Base-by-base conservation (phyloP, 345 rosid genomes). In the Toxicodendron radicans region DNA sequence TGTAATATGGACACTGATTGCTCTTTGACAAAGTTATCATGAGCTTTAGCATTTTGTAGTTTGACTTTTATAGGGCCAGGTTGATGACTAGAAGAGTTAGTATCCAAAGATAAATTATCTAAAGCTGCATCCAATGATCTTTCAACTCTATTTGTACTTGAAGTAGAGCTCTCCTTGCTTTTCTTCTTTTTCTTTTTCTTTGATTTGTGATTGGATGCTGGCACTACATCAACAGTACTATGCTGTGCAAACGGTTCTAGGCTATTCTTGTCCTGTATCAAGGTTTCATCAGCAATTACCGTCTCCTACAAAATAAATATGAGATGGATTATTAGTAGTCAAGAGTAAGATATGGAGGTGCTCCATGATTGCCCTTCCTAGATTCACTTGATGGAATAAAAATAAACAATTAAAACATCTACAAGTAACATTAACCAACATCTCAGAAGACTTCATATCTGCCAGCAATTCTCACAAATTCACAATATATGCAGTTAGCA, bases 121-220 rank as follows among this genome's bases (percentile, higher is more conserved):
- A 94, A 75, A 53, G 60, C 78, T 51, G 72, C 85, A 69, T 90
- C 98, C 70, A 86, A 69, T 2, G 66, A 64, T 43, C 52, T 70
- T 24, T 84, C 86, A 71, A 49, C 53, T 70, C 85, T 84, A 49
- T 71, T 69, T 5, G 78, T 48, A 75, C 43, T 78, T 57, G 83
- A 60, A 75, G 83, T 10, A 48, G 76, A 70, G 66, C 65, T 83
- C 73, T 85, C 87, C 79, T 89, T 94, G 77, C 64, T 64, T 76
- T 82, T 91, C 88, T 90, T 93, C 85, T 90, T 91, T 57, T 91
- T 94, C 89, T 94, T 91, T 62, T 92, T 94, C 94, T 87, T 93
- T 27, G 89, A 79, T 83, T 87, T 94, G 32, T 69, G 72, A 66
- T 78, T 87, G 59, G 85, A 80, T 20, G 81, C 54, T 35, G 81